Evolutionary conservation across 768 basidiomycete genomes (phyloP).

Genomic region (Phaeotremella skinneri): DNA sequence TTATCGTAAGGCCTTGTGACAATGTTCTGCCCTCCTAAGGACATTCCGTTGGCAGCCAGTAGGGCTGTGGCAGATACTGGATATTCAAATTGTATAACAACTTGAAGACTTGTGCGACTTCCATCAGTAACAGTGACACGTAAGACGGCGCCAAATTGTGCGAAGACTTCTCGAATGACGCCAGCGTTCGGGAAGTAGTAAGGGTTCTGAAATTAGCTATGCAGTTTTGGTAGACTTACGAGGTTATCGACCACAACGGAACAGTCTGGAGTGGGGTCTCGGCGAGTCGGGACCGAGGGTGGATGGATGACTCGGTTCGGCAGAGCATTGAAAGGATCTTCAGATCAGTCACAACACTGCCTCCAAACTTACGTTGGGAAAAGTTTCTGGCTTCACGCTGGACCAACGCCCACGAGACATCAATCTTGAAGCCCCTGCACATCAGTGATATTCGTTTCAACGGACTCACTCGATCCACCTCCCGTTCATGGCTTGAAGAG

Average conservation of each 20-base stretch:
- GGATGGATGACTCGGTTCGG: conserved; percentile 40
- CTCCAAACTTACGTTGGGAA: conserved; percentile 14
- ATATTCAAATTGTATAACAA: conserved; percentile 35
- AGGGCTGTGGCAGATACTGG: conserved; percentile 28
- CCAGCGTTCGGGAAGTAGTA: conserved; percentile 23
- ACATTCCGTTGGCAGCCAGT: conserved; percentile 27
- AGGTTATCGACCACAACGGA: conserved; percentile 39
- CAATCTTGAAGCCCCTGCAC: conserved; percentile 34
- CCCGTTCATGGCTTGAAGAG: conserved; percentile 27
- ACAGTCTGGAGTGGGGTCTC: conserved; percentile 18
- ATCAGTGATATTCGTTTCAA: conserved; percentile 1
- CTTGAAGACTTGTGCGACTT: conserved; percentile 8
- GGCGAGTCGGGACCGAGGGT: conserved; percentile 19
- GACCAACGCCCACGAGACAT: conserved; percentile 43
- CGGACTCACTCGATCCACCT: conserved; percentile 36
- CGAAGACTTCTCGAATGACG: conserved; percentile 30
- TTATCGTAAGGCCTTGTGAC: conserved; percentile 15
- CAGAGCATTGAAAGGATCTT: conserved; percentile 21
- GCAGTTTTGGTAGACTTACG: conserved; percentile 16
- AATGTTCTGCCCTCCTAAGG: conserved; percentile 26
- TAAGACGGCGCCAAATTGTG: conserved; percentile 30
- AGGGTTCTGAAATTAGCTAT: conserved; percentile 29
- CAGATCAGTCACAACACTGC: conserved; percentile 1
- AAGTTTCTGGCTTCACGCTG: conserved; percentile 34
- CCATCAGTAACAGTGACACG: conserved; percentile 26